These are phyloP conservation scores for Saccharomyces kudriavzevii DNA, from an alignment of 805 yeast species.

Conservation along the genomic window DNA sequence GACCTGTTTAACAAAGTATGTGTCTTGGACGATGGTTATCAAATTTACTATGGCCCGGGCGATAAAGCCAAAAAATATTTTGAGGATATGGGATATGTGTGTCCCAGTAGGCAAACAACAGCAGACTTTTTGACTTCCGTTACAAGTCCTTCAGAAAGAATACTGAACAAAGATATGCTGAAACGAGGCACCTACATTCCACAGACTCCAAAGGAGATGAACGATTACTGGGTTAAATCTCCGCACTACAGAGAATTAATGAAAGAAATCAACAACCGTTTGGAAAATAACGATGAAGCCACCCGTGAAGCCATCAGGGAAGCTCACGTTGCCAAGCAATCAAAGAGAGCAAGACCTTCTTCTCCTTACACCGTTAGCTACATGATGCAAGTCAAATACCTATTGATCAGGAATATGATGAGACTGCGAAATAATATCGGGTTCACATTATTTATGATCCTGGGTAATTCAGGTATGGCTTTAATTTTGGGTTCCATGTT, in stretches of 20 bases:
- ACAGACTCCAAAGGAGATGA: slow-evolving; percentile 44
- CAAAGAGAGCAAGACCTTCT: slow-evolving; percentile 35
- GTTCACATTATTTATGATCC: slow-evolving; percentile 33
- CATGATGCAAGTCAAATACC: slow-evolving; percentile 40
- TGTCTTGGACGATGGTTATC: slow-evolving; percentile 48
- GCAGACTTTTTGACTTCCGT: slow-evolving; percentile 52
- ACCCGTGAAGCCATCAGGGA: slow-evolving; percentile 13
- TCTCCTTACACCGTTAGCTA: slow-evolving; percentile 46
- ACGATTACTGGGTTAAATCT: slow-evolving; percentile 42
- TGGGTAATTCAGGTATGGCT: slow-evolving; percentile 43
- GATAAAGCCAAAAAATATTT: slow-evolving; percentile 42
- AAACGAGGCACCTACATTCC: slow-evolving; percentile 44
- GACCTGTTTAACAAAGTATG: slow-evolving; percentile 47
- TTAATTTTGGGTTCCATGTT: slow-evolving; percentile 47
- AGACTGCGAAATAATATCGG: slow-evolving; percentile 41
- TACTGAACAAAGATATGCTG: slow-evolving; percentile 34
- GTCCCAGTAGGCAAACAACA: slow-evolving; percentile 51
- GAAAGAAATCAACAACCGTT: slow-evolving; percentile 36
- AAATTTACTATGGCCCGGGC: slow-evolving; percentile 45
- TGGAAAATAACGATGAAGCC: slow-evolving; percentile 2
- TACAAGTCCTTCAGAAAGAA: slow-evolving; percentile 47
- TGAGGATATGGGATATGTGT: slow-evolving; percentile 46
- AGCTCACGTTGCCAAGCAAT: slow-evolving; percentile 42
- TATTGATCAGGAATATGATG: slow-evolving; percentile 38
- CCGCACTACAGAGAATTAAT: slow-evolving; percentile 35